Conservation (phyloP, 306 rosid species). For the Cyclanthera cordifolia region DNA sequence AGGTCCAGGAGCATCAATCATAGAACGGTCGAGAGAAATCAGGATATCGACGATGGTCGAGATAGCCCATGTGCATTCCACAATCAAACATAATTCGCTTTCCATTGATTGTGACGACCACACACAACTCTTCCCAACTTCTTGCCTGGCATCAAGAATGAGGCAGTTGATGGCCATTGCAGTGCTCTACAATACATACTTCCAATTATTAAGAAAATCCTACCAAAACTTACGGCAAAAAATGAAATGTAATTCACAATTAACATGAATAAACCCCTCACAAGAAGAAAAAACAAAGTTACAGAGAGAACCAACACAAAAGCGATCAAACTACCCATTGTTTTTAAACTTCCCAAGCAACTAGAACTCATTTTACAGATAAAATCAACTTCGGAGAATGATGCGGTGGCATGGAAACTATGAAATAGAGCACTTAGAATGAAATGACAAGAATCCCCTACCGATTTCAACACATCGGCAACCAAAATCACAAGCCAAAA, state of each 20-base stretch:
- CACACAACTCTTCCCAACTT: conserved; percentile 94
- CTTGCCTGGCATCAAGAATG: conserved; percentile 84
- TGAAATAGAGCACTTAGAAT: no score
- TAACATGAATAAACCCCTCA: background rate
- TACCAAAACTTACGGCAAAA: no score
- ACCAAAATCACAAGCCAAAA: background rate
- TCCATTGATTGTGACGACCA: conserved; percentile 67
- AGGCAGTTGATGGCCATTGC: conserved; percentile 55
- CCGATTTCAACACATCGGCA: background rate
- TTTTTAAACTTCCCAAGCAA: background rate
- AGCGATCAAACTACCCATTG: background rate
- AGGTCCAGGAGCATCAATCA: conserved; percentile 79
- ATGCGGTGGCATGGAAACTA: background rate
- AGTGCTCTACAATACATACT: background rate
- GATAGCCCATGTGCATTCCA: conserved; percentile 17
- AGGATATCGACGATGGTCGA: no score
- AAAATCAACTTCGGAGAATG: background rate
- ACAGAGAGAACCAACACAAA: background rate
- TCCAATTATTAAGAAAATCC: background rate
- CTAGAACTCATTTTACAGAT: background rate
- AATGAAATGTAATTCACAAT: no score
- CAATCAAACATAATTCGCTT: conserved; percentile 87
- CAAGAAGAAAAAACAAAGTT: background rate
- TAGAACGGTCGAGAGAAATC: conserved; percentile 25
- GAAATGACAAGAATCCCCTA: background rate